phyloP scores from a whole-genome alignment of 2,329 filamentous ascomycete genomes.

The Dactylellina sp. region DNA sequence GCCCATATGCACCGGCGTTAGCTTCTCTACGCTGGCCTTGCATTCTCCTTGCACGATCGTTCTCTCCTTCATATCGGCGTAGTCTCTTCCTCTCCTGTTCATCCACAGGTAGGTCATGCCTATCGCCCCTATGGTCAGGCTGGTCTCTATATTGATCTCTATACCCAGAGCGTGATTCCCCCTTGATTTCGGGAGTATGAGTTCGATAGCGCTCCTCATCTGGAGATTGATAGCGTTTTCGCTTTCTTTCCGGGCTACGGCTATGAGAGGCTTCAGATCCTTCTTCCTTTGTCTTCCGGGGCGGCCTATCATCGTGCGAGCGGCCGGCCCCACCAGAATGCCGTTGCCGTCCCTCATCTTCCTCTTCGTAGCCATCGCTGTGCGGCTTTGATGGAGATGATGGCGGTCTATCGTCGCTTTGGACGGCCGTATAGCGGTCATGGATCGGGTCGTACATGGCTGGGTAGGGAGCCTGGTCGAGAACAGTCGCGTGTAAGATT shows the following conservation, averaged over 20 bases:
- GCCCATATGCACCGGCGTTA: constrained; percentile 38
- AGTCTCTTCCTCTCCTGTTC: constrained; percentile 42
- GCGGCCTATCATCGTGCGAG: constrained; percentile 23
- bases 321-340: constrained; percentile 24
- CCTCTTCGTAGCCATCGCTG: constrained; percentile 28
- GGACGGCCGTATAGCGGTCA: constrained; percentile 41
- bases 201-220: constrained; percentile 23
- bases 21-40: constrained; percentile 42
- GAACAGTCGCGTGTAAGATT: constrained; percentile 6
- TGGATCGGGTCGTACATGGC: constrained; percentile 55
- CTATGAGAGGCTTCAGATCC: neutral
- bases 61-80: constrained; percentile 45
- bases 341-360: constrained; percentile 9
- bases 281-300: neutral
- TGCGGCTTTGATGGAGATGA: constrained; percentile 42
- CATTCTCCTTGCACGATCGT: constrained; percentile 27
- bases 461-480: neutral
- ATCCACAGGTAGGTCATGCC: constrained; percentile 9
- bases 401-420: constrained; percentile 40
- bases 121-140: constrained; percentile 1
- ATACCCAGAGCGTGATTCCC: neutral
- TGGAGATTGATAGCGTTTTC: constrained; percentile 41
- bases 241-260: constrained; percentile 36
- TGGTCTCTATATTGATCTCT: constrained; percentile 2
- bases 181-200: constrained; percentile 27